Conservation (phyloP, 176 grass and related monocot species). For the Olyra latifolia region DNA sequence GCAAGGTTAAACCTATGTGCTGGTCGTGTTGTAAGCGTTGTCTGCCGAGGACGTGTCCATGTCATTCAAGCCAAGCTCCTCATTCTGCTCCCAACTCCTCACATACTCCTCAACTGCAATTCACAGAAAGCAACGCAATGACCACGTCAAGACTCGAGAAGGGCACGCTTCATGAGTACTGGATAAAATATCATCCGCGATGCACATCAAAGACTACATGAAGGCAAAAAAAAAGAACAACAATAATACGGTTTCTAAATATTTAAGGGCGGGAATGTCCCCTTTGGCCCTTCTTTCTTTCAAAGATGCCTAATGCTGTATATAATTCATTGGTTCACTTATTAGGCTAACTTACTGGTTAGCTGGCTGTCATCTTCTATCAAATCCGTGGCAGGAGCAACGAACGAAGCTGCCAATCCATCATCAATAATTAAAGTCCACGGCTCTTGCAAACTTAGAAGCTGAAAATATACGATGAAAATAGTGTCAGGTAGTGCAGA, state of each 20-base stretch:
- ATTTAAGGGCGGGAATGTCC: neutral
- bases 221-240: neutral
- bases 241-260: neutral
- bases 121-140: conserved; percentile 5
- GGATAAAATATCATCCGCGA: neutral
- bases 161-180: neutral
- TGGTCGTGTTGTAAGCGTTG: conserved; percentile 54
- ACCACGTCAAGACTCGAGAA: neutral
- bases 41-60: conserved; percentile 95
- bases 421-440: conserved; percentile 95
- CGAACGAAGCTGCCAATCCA: conserved; percentile 77
- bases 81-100: conserved; percentile 89
- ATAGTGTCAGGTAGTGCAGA: neutral
- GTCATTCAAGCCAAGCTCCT: conserved; percentile 92
- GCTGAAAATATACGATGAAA: conserved; percentile 39
- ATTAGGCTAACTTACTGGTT: conserved; percentile 56
- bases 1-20: conserved; percentile 6
- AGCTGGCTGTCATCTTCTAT: conserved; percentile 79
- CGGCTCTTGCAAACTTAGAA: conserved; percentile 73
- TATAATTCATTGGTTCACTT: conserved; percentile 5
- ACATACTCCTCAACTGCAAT: conserved; percentile 80
- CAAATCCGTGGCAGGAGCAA: conserved; percentile 70
- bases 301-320: neutral
- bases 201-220: neutral
- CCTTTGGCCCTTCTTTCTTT: neutral